A percentile compares a stretch with the other conserved stretches of the same genome.
Conservation (phyloP, 2,329 filamentous ascomycete genomes). For the Sporothrix curviconia region DNA sequence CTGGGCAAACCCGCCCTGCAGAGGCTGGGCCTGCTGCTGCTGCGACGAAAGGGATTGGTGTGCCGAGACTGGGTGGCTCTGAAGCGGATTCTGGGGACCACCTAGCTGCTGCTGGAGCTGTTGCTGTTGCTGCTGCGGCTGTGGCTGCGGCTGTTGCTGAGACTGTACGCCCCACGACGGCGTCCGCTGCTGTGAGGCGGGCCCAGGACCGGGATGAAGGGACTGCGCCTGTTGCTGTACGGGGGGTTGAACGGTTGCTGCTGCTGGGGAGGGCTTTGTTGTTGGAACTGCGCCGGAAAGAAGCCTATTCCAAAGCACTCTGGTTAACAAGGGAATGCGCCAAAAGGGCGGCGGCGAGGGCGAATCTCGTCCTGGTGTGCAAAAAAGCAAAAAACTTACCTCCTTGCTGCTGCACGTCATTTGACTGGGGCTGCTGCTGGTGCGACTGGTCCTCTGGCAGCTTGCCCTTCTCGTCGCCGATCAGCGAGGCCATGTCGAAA, state of each 20-base stretch:
- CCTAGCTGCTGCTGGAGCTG: background rate
- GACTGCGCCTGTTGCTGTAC: no score
- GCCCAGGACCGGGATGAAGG: background rate
- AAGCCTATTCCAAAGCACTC: background rate
- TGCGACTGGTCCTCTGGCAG: slow-evolving; percentile 7
- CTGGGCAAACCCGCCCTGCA: background rate
- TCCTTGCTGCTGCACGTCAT: background rate
- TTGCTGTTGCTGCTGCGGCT: slow-evolving; percentile 11
- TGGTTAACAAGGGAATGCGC: no score
- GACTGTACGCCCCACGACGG: slow-evolving; percentile 4
- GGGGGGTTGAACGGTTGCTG: background rate
- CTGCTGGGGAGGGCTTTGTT: slow-evolving; percentile 4
- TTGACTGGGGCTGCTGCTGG: background rate
- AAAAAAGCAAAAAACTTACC: no score
- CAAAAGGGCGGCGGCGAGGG: no score
- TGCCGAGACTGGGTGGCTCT: background rate
- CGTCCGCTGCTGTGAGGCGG: background rate
- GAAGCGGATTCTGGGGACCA: background rate
- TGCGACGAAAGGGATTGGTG: background rate
- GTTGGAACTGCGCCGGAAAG: slow-evolving; percentile 6
- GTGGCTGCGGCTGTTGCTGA: slow-evolving; percentile 3
- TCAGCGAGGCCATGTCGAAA: slow-evolving; percentile 39
- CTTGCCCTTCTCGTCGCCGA: slow-evolving; percentile 21
- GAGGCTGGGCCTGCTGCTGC: background rate
- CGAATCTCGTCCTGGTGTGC: no score